These are phyloP conservation scores for Rhizopogon sp. DNA, from an alignment of 768 basidiomycete genomes.

Conservation along the genomic window DNA sequence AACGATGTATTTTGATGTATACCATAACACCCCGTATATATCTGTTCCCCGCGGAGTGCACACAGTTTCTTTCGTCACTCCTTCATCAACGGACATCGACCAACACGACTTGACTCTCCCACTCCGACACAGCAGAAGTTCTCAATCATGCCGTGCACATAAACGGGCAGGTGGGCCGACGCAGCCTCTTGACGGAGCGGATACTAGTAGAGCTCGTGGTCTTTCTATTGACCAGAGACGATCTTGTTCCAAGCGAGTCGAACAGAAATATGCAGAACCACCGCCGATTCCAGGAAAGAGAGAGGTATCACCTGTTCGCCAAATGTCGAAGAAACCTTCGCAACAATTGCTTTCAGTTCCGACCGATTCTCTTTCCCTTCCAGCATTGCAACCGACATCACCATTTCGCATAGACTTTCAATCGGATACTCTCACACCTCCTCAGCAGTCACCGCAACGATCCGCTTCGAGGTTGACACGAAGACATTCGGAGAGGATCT, in stretches of 20 bases:
- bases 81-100: conserved; percentile 13
- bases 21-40: conserved; percentile 43
- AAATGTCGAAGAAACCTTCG: conserved; percentile 53
- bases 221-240: conserved; percentile 50
- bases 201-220: conserved; percentile 33
- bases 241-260: conserved; percentile 24
- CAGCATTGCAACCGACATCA: conserved; percentile 36
- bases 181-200: neutral
- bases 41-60: conserved; percentile 44
- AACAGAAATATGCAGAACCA: conserved; percentile 41
- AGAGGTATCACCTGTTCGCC: conserved; percentile 25
- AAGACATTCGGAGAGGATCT: conserved; percentile 35
- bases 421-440: conserved; percentile 10
- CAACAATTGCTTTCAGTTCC: conserved; percentile 25
- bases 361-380: conserved; percentile 30
- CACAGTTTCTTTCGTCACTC: conserved; percentile 38
- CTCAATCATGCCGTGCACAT: conserved; percentile 24
- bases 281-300: conserved; percentile 24
- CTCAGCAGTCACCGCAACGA: conserved; percentile 13
- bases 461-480: conserved; percentile 33
- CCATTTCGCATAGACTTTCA: conserved; percentile 36
- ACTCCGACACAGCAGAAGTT: conserved; percentile 51
- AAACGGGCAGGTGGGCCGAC: neutral
- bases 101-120: conserved; percentile 9
- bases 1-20: conserved; percentile 52